Conservation (phyloP, 768 basidiomycete genomes). For the Cystobasidium tubakii region DNA sequence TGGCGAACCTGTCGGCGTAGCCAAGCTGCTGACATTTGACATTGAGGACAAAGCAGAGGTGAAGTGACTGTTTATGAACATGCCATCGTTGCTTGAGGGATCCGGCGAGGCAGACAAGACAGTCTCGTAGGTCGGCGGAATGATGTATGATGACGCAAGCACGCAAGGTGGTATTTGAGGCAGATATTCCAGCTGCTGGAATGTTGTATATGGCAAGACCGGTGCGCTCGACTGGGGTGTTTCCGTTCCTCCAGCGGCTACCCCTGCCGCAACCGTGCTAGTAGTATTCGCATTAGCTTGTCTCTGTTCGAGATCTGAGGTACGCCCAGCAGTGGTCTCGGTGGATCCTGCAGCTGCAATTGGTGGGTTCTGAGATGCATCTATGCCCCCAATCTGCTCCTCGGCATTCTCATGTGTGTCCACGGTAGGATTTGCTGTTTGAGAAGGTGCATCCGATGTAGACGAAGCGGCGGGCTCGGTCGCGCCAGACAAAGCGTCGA, state of each 20-base stretch:
- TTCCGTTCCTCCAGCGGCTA: background rate
- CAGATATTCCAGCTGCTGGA: conserved; percentile 79
- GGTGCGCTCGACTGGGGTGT: background rate
- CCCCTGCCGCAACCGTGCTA: background rate
- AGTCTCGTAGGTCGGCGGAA: conserved; percentile 78
- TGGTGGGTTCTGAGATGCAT: background rate
- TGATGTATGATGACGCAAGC: conserved; percentile 83
- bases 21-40: background rate
- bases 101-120: conserved; percentile 54
- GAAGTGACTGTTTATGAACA: background rate
- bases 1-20: background rate
- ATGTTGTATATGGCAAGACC: conserved; percentile 65
- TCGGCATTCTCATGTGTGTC: too few relatives aligned
- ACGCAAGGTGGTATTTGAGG: conserved; percentile 81
- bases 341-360: background rate
- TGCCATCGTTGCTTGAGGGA: background rate
- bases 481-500: background rate
- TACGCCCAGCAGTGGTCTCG: background rate
- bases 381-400: too few relatives aligned
- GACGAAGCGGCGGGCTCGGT: too few relatives aligned
- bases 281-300: background rate
- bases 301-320: background rate
- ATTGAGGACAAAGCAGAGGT: background rate
- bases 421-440: too few relatives aligned
- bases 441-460: too few relatives aligned